Evolutionary conservation across 116 monocot species (phyloP).

Genomic region (Phalaenopsis hybrid): DNA sequence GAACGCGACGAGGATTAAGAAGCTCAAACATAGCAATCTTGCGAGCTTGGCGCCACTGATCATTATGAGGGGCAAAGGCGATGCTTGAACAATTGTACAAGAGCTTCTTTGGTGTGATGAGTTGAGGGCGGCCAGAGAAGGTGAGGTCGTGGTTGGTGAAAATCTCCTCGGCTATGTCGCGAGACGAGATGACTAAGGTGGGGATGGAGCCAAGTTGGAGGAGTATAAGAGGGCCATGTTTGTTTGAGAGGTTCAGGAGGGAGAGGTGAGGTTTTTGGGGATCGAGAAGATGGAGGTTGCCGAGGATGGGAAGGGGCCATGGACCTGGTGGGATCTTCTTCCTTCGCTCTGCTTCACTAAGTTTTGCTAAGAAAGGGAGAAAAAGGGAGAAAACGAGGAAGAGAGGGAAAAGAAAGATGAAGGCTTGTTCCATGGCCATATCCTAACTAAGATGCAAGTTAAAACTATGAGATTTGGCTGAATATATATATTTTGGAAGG

Average conservation of each 20-base stretch:
- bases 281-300: conserved; percentile 13
- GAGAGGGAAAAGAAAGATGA: too few relatives aligned
- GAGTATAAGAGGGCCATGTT: background rate
- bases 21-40: background rate
- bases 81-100: too few relatives aligned
- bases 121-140: background rate
- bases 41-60: too few relatives aligned
- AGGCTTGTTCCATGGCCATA: too few relatives aligned
- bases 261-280: conserved; percentile 6
- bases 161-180: background rate
- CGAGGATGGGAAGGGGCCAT: conserved; percentile 8
- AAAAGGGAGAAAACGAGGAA: too few relatives aligned
- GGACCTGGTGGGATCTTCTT: background rate
- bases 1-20: conserved; percentile 1
- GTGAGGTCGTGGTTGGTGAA: background rate
- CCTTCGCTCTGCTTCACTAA: background rate
- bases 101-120: background rate
- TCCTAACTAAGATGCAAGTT: too few relatives aligned
- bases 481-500: too few relatives aligned
- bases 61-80: too few relatives aligned
- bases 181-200: conserved; percentile 5
- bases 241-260: background rate
- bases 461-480: too few relatives aligned
- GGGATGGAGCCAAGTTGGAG: conserved; percentile 12
- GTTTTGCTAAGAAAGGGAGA: too few relatives aligned